Evolutionary conservation across 768 basidiomycete genomes (phyloP).

Genomic region (Myochromella boudieri): DNA sequence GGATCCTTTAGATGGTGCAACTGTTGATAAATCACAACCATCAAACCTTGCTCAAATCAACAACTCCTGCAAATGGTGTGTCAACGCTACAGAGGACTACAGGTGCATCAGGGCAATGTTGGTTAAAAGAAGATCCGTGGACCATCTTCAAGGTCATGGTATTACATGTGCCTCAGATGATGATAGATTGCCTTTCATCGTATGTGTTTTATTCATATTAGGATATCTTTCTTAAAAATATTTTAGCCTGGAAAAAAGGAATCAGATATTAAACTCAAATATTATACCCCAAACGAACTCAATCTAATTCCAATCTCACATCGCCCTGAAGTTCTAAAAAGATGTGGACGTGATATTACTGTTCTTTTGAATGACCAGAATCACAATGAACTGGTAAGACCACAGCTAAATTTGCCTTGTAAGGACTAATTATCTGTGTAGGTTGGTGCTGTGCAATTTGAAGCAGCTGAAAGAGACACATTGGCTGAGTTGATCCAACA

Average conservation of each 20-base stretch:
- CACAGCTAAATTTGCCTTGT: too few species aligned
- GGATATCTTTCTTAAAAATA: not conserved
- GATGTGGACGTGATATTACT: conserved; percentile 2
- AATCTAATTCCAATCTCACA: conserved; percentile 1
- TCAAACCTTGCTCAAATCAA: too few species aligned
- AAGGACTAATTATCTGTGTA: not conserved
- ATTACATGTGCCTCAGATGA: conserved; percentile 8
- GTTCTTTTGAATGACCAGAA: not conserved
- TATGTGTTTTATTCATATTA: not conserved
- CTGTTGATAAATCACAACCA: too few species aligned
- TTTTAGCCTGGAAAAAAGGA: not conserved
- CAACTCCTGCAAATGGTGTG: conserved; percentile 4
- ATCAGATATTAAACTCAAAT: not conserved
- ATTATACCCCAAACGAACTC: conserved; percentile 2
- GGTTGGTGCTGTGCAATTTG: conserved; percentile 2
- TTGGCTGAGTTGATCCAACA: conserved; percentile 1
- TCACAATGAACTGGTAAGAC: too few species aligned
- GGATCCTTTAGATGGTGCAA: too few species aligned
- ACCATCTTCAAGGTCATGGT: not conserved
- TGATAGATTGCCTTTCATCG: not conserved
- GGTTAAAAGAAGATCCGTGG: not conserved
- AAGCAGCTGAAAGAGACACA: not conserved
- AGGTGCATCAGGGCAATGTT: not conserved
- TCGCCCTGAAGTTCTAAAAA: not conserved
- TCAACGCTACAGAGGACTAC: not conserved